A percentile compares a stretch with the other conserved stretches of the same genome.
Evolutionary conservation across 2,329 filamentous ascomycete genomes (phyloP).

Genomic region (Cordyceps pruinosa): DNA sequence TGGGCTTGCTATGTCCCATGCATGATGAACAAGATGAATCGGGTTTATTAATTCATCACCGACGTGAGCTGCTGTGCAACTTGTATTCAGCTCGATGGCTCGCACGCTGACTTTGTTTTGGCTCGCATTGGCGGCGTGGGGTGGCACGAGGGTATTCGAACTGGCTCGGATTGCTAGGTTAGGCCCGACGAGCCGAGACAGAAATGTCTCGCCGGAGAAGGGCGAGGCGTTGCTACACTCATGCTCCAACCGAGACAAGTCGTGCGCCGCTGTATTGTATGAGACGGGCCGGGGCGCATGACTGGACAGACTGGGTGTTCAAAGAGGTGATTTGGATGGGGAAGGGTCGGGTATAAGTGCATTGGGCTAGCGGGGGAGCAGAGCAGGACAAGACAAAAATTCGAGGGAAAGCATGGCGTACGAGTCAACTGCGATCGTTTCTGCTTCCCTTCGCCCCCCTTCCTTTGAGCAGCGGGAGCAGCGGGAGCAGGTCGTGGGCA

Average conservation of each 20-base stretch:
- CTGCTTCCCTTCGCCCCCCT: neutral
- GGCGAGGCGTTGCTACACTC: too few relatives aligned
- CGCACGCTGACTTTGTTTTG: too few relatives aligned
- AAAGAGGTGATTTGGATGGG: neutral
- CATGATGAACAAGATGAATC: too few relatives aligned
- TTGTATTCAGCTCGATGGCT: too few relatives aligned
- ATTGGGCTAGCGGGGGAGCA: neutral
- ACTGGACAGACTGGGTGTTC: neutral
- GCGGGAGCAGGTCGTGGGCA: neutral
- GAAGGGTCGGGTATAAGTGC: constrained; percentile 5
- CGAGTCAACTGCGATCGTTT: neutral
- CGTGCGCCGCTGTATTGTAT: neutral
- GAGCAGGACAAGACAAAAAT: neutral
- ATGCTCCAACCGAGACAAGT: neutral
- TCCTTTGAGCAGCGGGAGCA: neutral
- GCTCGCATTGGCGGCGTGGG: too few relatives aligned
- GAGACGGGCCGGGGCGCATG: neutral
- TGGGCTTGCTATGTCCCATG: too few relatives aligned
- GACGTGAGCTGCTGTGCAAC: too few relatives aligned
- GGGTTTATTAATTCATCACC: too few relatives aligned
- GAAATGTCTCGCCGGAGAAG: too few relatives aligned
- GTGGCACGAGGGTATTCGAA: too few relatives aligned
- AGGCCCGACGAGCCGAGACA: too few relatives aligned
- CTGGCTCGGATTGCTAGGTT: too few relatives aligned
- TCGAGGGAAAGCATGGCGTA: neutral